These are phyloP conservation scores for Brettanomyces naardenensis DNA, from an alignment of 805 yeast genomes.

Conservation along the genomic window DNA sequence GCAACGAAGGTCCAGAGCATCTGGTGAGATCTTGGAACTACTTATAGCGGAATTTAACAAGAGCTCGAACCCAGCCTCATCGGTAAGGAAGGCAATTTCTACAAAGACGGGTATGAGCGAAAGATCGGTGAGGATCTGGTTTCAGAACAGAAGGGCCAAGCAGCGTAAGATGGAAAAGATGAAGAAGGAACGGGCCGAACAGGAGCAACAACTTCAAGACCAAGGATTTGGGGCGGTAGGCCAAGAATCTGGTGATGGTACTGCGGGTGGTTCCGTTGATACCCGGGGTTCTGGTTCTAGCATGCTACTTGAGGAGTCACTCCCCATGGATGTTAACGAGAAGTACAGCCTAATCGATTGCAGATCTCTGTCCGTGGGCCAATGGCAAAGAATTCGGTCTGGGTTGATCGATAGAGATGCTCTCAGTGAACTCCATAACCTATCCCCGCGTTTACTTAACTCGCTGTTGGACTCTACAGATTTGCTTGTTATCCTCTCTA, in stretches of 20 bases:
- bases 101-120: conserved; percentile 75
- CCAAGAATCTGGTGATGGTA: not conserved
- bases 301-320: conserved; percentile 22
- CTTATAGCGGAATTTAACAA: conserved; percentile 60
- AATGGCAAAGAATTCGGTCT: conserved; percentile 72
- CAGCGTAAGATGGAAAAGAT: conserved; percentile 54
- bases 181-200: conserved; percentile 21
- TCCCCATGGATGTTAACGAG: conserved; percentile 54
- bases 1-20: conserved; percentile 28
- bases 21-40: conserved; percentile 65
- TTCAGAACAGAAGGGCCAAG: conserved; percentile 81
- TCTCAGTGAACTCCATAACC: conserved; percentile 43
- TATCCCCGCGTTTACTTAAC: conserved; percentile 61
- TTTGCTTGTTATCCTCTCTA: conserved; percentile 60
- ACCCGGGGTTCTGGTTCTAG: not conserved
- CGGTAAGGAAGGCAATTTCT: conserved; percentile 61
- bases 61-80: conserved; percentile 72
- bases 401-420: conserved; percentile 40
- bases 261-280: conserved; percentile 8
- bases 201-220: conserved; percentile 1
- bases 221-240: not conserved
- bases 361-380: conserved; percentile 62
- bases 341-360: conserved; percentile 62
- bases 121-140: conserved; percentile 87
- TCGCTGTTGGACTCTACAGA: conserved; percentile 63